Evolutionary conservation across 1,284 basidiomycete species (phyloP), one percentile per base, ranked within the genome.

Genomic region (Sporisorium iseilematis-ciliati): DNA sequence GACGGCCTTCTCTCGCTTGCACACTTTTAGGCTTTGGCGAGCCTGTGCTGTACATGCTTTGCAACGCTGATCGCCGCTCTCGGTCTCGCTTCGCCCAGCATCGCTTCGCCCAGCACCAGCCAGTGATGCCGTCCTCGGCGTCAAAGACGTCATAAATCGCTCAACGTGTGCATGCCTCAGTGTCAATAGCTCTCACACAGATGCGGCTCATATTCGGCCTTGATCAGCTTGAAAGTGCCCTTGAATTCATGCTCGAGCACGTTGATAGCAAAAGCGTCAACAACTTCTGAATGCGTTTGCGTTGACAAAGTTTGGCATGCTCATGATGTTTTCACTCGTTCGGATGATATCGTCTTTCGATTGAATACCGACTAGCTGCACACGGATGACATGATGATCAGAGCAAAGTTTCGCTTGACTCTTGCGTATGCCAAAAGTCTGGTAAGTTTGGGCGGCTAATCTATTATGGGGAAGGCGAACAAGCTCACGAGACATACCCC

Each of bases 401-500:
- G 20, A 49, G 48, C 48, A 49, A 12, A 25, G n/a, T 49, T 20
- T 26, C 2, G 29, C n/a, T 29, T 20, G 46, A 26, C 26, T 33
- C 12, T 38, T 14, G 35, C 16, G 35, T n/a, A 49, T n/a, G 26
- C 7, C 3, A 31, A 33, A 8, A 49, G 48, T 16, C 14, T 38
- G 35, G 12, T 38, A 10, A 38, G 35, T 38, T 12, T n/a, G 10
- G 11, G 48, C 48, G n/a, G 48, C 26, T 49, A 21, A 31, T 55
- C 45, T 29, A 8, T 31, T 43, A 18, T 10, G 23, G 35, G 5
- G 23, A 42, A 6, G n/a, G 45, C n/a, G 25, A 43, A 25, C 41
- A 54, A 31, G 23, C 31, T 54, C 61, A 57, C 50, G 20, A 55
- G 62, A 70, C 58, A 49, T 70, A 65, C 38, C 62, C 45, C 68